Base-by-base conservation (phyloP, 2,329 filamentous ascomycete species). In the Tolypocladium ovalisporum region DNA sequence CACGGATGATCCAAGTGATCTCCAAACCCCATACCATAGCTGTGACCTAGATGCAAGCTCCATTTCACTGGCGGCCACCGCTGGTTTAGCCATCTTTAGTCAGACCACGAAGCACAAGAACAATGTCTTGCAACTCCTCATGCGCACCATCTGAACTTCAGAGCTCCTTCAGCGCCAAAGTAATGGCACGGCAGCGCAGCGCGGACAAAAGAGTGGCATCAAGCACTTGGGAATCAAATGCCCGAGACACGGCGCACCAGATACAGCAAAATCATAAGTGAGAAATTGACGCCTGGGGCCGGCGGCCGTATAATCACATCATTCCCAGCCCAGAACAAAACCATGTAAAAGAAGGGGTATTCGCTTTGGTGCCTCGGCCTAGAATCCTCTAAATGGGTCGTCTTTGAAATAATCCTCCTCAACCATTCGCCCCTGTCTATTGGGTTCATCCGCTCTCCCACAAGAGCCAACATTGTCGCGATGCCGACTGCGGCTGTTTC, bases 301-400 rank as follows among this genome's bases (percentile, higher is more conserved):
- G 7, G 15, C 52, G 24, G 52, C 36, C 52, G 52, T 29, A 49
- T 42, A 55, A 40, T 35, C 22, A 32, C 24, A 32, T 29, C 19
- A 32, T 47, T 40, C 17, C 47, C 44, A 36, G 22, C 47, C 54
- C 27, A n/a, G 44, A 54, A 4, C 35, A 56, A 55, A 53, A 17
- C 42, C 53, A 58, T 44, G 58, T 19, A 53, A 52, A 37, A 57
- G 24, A 56, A 47, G 52, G 55, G 61, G 60, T 62, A 61, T 61
- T 55, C 57, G 58, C 56, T 39, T 52, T 57, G 60, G 54, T 60
- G 58, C 59, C 39, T 54, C 37, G 51, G 42, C 39, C 71, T 66
- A 86, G 63, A 86, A 86, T 4, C 82, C 82, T 62, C 75, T 77
- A 62, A 86, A 86, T 1, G 83, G 83, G 60, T 87, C 83, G 29